These are phyloP conservation scores for Lepidium campestre DNA, from an alignment of 441 rosid species.

Conservation along the genomic window DNA sequence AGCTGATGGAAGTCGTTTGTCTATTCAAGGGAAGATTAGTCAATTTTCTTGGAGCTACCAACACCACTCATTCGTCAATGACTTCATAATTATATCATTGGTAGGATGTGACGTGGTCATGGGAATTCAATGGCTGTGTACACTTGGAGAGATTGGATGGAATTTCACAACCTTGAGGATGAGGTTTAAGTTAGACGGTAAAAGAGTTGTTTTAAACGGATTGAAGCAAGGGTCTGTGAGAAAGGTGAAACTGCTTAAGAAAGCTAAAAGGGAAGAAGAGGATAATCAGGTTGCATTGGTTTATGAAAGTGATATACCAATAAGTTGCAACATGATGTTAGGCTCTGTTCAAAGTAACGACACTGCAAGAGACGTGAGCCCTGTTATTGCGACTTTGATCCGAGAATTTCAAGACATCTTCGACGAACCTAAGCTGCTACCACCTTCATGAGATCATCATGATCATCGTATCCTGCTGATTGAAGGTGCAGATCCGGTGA, in stretches of 20 bases:
- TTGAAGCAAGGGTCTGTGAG: neutral
- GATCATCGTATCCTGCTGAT: rapidly evolving
- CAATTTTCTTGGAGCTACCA: neutral
- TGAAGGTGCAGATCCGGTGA: neutral
- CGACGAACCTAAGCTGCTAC: neutral
- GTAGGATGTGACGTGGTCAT: neutral
- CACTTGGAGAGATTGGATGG: neutral
- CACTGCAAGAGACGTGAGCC: too few species aligned
- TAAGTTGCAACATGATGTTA: too few species aligned
- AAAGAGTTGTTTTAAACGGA: rapidly evolving
- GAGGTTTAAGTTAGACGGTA: neutral
- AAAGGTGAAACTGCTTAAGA: too few species aligned
- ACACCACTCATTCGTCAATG: neutral
- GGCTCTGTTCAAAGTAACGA: too few species aligned
- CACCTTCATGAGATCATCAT: neutral
- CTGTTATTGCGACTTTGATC: too few species aligned
- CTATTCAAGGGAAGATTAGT: too few species aligned
- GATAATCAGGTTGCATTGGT: neutral
- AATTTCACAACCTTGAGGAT: neutral
- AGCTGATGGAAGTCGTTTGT: too few species aligned
- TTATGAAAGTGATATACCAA: too few species aligned
- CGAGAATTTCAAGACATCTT: neutral
- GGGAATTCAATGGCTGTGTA: neutral
- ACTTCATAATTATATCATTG: neutral
- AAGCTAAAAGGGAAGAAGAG: neutral